Base-by-base conservation (phyloP, 495 filamentous ascomycete genomes). In the Tuber aestivum region DNA sequence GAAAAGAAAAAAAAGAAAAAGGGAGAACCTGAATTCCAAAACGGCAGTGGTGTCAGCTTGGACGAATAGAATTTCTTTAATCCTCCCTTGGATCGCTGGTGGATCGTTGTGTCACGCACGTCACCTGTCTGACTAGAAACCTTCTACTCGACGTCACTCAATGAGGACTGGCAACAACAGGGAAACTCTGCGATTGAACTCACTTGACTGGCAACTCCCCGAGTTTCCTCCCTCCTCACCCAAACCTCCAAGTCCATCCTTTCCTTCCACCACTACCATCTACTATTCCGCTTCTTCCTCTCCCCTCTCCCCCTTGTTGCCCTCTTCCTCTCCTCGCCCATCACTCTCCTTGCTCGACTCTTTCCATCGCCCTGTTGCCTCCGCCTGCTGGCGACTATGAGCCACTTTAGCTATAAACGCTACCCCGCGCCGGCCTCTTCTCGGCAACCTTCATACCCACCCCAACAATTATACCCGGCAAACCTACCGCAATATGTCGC, bases 351-450 rank as follows among this genome's bases (percentile, higher is more conserved):
- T 72, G 40, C 41, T 73, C 75, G 42, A 44, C 44, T 69, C 50
- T 44, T 72, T 76, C 16, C 74, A 77, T 72, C 77, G 45, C 70
- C 40, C 72, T 37, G 8, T 68, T 27, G 3, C 68, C 72, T 73
- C 23, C n/a, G 9, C 38, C 18, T 69, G 9, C 73, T 1, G 40
- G 27, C 56, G 42, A 23, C 38, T 41, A 38, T 50, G 41, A 42
- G 0, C 41, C 20, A 40, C 44, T 45, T 38, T 61, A 70, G 32
- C 20, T 72, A 65, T 44, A 72, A 75, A 48, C 76, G 72, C 77
- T 79, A 79, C 78, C 78, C 78, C 78, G 76, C 78, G 69, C 50
- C 75, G 42, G 78, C 72, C 77, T 77, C 78, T 45, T 77, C 78
- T 23, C 72, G 72, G 65, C 76, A 79, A 72, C 61, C 72, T 44